Base-by-base conservation (phyloP, 192 early-diverging fungal species). In the Linnemannia schmuckeri region DNA sequence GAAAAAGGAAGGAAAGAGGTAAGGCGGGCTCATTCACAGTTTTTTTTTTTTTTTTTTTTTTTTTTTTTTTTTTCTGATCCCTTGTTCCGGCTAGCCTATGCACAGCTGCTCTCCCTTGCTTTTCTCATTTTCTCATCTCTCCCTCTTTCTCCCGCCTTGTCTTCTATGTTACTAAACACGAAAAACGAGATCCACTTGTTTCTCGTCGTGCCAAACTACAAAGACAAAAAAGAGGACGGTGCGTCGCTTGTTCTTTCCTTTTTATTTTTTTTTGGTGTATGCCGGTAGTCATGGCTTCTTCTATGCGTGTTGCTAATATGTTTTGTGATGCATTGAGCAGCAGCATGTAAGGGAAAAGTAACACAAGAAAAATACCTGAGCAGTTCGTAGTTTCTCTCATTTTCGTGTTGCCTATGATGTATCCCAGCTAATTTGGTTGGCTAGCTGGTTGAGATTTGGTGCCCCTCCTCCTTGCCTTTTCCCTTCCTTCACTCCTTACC, bases 21-120 rank as follows among this genome's bases (percentile, higher is more conserved):
- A 81, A 81, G 63, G 79, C 27, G 63, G 79, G 73, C 79, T 81
- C 79, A 74, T 72, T 72, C 38, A 41, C 70, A 38, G 30, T 6
- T 22, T 24, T 40, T n/a, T 38, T 42, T 71, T 38, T 37, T n/a
- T 6, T 22, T 24, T 40, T n/a, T 6, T 22, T 24, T 40, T n/a
- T 6, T 22, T 24, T 40, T n/a, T 6, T 22, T 24, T 40, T n/a
- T n/a, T 42, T n/a, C 27, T 42, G 6, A 40, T 42, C 12, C 70
- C n/a, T 42, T 72, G 70, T 40, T 27, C 70, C 70, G 38, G 38
- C 70, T 13, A 72, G 42, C n/a, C 40, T 42, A 72, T n/a, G 38
- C 41, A 42, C 41, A 72, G 70, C 70, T 70, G 35, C 69, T 40
- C 38, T 70, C 61, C 4, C 27, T 63, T 10, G 33, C 30, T 66